Base-by-base conservation (phyloP, 495 filamentous ascomycete species). In the Penicillium paradoxum region DNA sequence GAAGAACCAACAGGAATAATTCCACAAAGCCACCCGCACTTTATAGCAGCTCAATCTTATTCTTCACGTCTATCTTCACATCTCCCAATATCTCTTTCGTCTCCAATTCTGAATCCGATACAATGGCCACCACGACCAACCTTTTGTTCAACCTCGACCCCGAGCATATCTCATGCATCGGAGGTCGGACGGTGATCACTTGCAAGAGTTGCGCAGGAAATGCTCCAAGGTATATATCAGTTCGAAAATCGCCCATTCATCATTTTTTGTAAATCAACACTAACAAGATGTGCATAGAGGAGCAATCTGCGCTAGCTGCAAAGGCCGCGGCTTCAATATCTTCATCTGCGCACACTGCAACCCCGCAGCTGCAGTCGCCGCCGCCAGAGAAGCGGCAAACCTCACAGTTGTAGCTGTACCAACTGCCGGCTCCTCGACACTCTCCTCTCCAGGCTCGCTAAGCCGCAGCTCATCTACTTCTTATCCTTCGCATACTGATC, bases 141-240 rank as follows among this genome's bases (percentile, higher is more conserved):
- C 56, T 61, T 0, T 22, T 56, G 11, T 15, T 64, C 45, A 45
- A 60, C 33, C 65, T 70, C 2, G 71, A 74, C 42, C 71, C 71
- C 10, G 53, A 47, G 3, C 70, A 73, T 32, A 67, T 57, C 11
- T 67, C 71, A 10, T 74, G 71, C 51, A 66, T 73, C 17, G 65
- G 70, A 9, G 71, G 71, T 15, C 53, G 57, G 24, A 72, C 65
- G n/a, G 68, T 68, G 19, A 10, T 67, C 15, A 74, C 71, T 34
- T 74, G 71, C 57, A 63, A 62, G 8, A 51, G 51, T 45, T 74
- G 71, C 19, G 71, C 71, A 18, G 71, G 71, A 0, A 71, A 74
- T 55, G 68, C 70, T 41, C 71, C 70, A 17, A 69, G 71, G 71
- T 73, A 61, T n/a, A 47, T 40, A 42, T 9, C 11, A 17, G 8